A percentile compares a stretch with the other conserved stretches of the same genome.
phyloP scores from a whole-genome alignment of 2,329 filamentous ascomycete genomes.

The Fusarium tjaetaba region DNA sequence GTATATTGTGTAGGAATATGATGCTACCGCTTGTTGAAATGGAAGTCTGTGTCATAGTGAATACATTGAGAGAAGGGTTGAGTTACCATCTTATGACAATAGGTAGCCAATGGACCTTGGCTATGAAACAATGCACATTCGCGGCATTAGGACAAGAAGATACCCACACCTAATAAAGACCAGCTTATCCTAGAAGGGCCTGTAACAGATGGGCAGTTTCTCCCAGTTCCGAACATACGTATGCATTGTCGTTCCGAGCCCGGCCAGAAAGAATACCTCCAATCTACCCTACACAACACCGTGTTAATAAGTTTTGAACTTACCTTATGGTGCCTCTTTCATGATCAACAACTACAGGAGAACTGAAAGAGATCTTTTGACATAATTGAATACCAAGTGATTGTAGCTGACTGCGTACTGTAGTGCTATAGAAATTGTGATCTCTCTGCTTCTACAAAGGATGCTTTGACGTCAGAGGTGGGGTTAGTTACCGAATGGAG shows the following conservation, averaged over 20 bases:
- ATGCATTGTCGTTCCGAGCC: background rate
- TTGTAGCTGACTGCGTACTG: background rate
- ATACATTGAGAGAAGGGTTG: background rate
- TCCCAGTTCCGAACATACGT: background rate
- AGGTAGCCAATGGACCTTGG: background rate
- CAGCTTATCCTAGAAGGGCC: background rate
- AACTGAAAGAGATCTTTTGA: background rate
- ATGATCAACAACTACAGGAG: background rate
- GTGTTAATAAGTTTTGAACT: background rate
- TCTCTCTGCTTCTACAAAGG: background rate
- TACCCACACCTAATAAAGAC: background rate
- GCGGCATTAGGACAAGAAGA: background rate
- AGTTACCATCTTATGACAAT: background rate
- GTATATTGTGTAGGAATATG: background rate
- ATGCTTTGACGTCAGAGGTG: conserved; percentile 33
- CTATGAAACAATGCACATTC: background rate
- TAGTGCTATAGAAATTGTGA: background rate
- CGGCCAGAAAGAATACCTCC: background rate
- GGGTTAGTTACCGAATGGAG: conserved; percentile 16
- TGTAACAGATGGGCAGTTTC: background rate
- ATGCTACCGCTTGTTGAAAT: background rate
- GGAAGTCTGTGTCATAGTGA: background rate
- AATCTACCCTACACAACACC: background rate
- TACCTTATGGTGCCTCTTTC: background rate
- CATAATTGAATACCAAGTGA: no score